Evolutionary conservation across 306 rosid species (phyloP).

Genomic region (Vigna unguiculata): DNA sequence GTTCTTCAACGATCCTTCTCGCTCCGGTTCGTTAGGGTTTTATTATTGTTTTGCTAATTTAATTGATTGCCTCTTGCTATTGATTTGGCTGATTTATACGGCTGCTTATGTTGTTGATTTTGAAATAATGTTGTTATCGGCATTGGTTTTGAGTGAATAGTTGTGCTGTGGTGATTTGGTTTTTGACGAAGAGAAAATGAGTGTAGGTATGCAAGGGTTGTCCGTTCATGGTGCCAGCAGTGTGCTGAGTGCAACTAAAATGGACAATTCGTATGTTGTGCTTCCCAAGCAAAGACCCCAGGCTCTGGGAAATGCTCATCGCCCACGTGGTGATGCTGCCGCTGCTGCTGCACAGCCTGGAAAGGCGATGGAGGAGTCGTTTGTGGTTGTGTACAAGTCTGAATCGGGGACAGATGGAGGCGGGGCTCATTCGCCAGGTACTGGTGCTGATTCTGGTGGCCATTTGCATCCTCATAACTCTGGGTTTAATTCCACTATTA

Average conservation of each 20-base stretch:
- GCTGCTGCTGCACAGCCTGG: slow-evolving; percentile 60
- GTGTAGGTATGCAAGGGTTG: slow-evolving; percentile 87
- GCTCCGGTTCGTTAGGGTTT: slow-evolving; percentile 72
- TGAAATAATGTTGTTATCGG: neutral
- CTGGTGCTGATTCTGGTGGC: slow-evolving; percentile 62
- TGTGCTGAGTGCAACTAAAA: slow-evolving; percentile 72
- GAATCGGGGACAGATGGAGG: slow-evolving; percentile 83
- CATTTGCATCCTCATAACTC: slow-evolving; percentile 77
- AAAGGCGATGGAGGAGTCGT: slow-evolving; percentile 91
- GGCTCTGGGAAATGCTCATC: slow-evolving; percentile 72
- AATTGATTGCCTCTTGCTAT: neutral
- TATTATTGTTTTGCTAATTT: neutral
- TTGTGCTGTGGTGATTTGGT: neutral
- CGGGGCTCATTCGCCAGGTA: slow-evolving; percentile 60
- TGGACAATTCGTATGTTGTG: slow-evolving; percentile 95
- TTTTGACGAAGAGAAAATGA: slow-evolving; percentile 26
- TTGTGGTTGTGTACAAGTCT: slow-evolving; percentile 87
- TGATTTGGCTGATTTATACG: slow-evolving; percentile 5
- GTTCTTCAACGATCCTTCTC: slow-evolving; percentile 75
- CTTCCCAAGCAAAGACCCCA: slow-evolving; percentile 76
- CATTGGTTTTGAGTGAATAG: slow-evolving; percentile 1
- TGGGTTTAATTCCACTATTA: slow-evolving; percentile 80
- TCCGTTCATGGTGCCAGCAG: slow-evolving; percentile 81
- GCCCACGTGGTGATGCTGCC: slow-evolving; percentile 60
- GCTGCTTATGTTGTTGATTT: slow-evolving; percentile 12